Conservation (phyloP, 1,284 basidiomycete species). For the Trichosporon ovoides region DNA sequence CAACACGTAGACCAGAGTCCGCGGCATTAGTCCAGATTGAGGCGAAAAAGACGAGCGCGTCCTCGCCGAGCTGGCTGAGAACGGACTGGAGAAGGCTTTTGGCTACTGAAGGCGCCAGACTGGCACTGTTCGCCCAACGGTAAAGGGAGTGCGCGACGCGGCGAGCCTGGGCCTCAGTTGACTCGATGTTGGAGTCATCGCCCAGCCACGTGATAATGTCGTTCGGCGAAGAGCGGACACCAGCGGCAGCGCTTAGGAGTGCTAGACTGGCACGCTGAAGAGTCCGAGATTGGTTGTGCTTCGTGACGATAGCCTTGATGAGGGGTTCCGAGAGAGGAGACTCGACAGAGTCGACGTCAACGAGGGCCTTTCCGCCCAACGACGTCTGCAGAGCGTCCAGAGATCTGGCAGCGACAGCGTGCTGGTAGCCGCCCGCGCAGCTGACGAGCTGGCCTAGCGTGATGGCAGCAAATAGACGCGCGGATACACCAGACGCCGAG, state of each 20-base stretch:
- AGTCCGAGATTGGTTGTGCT: conserved; percentile 34
- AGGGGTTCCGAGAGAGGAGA: conserved; percentile 16
- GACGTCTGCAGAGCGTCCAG: conserved; percentile 22
- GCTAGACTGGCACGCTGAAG: conserved; percentile 30
- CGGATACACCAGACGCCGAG: neutral
- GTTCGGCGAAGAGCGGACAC: conserved; percentile 21
- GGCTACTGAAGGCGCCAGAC: conserved; percentile 53
- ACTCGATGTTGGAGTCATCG: conserved; percentile 4
- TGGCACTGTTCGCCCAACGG: conserved; percentile 56
- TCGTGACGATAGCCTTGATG: conserved; percentile 29
- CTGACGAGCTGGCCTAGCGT: conserved; percentile 19
- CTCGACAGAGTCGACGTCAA: conserved; percentile 24
- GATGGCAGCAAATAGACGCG: conserved; percentile 17
- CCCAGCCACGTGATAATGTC: conserved; percentile 23
- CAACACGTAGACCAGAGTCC: conserved; percentile 53
- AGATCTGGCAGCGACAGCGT: conserved; percentile 52
- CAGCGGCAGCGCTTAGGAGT: conserved; percentile 30
- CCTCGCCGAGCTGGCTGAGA: conserved; percentile 64
- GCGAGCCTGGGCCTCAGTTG: conserved; percentile 14
- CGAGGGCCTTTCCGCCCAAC: conserved; percentile 16
- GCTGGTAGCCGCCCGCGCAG: conserved; percentile 18
- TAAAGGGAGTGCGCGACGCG: conserved; percentile 53
- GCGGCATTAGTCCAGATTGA: conserved; percentile 57
- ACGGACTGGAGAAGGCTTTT: conserved; percentile 59
- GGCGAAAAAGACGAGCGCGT: conserved; percentile 73